Evolutionary conservation across 2,329 filamentous ascomycete species (phyloP), one percentile per base, ranked within the genome.

Genomic region (Ophiostoma tasmaniense): DNA sequence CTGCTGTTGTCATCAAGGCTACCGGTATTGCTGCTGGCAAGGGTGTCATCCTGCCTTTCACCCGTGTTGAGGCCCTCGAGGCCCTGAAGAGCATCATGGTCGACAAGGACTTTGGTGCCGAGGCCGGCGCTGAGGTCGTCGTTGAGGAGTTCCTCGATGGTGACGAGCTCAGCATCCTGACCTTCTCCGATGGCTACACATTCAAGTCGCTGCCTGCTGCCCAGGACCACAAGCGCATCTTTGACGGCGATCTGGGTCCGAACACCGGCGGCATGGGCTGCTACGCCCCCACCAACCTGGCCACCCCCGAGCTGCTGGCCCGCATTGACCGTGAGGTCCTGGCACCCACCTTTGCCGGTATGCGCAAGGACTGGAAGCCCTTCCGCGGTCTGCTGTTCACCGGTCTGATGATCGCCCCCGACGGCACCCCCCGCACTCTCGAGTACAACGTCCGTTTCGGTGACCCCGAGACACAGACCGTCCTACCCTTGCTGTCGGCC

Each of bases 221-320:
- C 1, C 95, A 99, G 79, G 95, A 98, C 78, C 95, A 99, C 83
- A 98, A 99, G 85, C 87, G 93, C 71, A 93, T 96, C 73, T 91
- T 90, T 67, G 95, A 99, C 75, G 92, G 91, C 68, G 94, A 98
- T 76, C 84, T 87, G 66, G 95, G 95, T 1, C 91, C 93, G 50
- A 98, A 98, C 80, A 98, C 95, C 1, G 95, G 94, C 70, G 95
- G 95, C 55, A 98, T 98, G 95, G 95, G 95, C 67, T 97, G 93
- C 77, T 98, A 98, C 79, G 93, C 93, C 20, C 91, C 91, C n/a
- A 96, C 93, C 1, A 90, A 87, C 72, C 89, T 93, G 74, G 89
- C 90, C 37, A 90, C 89, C 0, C 85, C 88, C 67, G 87, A 89
- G 71, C 83, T 96, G n/a, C 84, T 95, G 22, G 89, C 89, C 22